Percentiles rank a stretch among this genome's conserved stretches.
phyloP scores from a whole-genome alignment of 2,329 filamentous ascomycete genomes.

The Fulvia fulva region DNA sequence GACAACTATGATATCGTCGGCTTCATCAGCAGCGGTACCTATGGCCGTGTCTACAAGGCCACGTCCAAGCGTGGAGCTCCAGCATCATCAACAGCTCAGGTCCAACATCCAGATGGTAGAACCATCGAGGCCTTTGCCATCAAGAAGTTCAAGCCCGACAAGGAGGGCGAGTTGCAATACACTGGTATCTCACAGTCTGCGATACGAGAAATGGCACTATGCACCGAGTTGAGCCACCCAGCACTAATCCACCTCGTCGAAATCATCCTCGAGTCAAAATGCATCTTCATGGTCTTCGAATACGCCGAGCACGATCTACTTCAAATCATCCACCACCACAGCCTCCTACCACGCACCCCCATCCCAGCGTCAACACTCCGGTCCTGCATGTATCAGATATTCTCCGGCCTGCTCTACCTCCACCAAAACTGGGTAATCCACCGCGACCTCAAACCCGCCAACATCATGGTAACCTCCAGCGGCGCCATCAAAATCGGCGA shows the following conservation, averaged over 20 bases:
- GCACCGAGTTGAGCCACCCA: constrained; percentile 80
- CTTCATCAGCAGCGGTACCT: constrained; percentile 97
- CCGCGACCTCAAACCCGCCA: constrained; percentile 93
- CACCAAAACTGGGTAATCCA: constrained; percentile 97
- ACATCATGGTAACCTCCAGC: constrained; percentile 92
- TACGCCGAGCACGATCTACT: constrained; percentile 96
- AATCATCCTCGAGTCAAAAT: constrained; percentile 97
- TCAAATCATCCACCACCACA: constrained; percentile 98
- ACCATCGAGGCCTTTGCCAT: constrained; percentile 81
- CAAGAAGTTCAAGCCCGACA: constrained; percentile 99
- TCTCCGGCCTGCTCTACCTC: constrained; percentile 91
- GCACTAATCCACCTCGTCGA: constrained; percentile 91
- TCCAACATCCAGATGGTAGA: constrained; percentile 30
- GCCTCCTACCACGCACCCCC: constrained; percentile 77
- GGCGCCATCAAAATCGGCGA: constrained; percentile 95
- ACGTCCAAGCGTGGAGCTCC: constrained; percentile 75
- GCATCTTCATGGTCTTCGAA: constrained; percentile 99
- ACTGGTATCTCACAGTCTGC: constrained; percentile 97
- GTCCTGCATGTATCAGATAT: constrained; percentile 90
- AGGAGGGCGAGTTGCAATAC: constrained; percentile 95
- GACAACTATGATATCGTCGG: constrained; percentile 95
- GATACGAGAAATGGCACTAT: constrained; percentile 94
- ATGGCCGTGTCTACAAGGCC: constrained; percentile 97
- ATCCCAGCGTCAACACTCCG: constrained; percentile 87
- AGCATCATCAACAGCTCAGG: constrained; percentile 18